Evolutionary conservation across 2,329 filamentous ascomycete species (phyloP), one percentile per base, ranked within the genome.

Genomic region (Diaporthe sp.): DNA sequence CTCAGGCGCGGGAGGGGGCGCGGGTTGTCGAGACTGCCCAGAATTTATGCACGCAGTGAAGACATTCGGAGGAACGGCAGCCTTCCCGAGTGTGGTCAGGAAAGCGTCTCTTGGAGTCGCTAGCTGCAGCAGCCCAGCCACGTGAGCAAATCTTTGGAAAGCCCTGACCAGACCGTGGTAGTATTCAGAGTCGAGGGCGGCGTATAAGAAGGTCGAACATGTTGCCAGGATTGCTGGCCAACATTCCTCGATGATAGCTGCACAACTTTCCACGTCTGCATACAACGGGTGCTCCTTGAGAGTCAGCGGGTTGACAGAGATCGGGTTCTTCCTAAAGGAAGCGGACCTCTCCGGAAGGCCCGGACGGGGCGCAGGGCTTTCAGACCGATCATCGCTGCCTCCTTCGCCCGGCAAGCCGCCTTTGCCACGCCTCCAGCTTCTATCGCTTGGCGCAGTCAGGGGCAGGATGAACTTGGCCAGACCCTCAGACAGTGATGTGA

Each of bases 221-320:
- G 95, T 97, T 1, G 97, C 96, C 67, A 99, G 90, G 53, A 98
- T 93, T 17, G 97, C 97, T 62, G 97, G 97, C 97, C 97, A 99
- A 83, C 96, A 98, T 79, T 94, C 90, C 5, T 97, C 95, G 34
- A 99, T 94, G 73, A 99, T 93, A 13, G 90, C 90, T 17, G 95
- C 95, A 79, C 95, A 96, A 2, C 92, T 91, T 80, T 92, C 91
- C 74, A 98, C 92, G 68, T 95, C 93, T 1, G 87, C 82, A 71
- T 92, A 89, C 12, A 95, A 87, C 0, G 94, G 90, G 80, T 97
- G 94, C 53, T 94, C 91, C 76, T 93, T 91, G 10, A 98, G 84
- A 1, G 89, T 88, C 4, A 99, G 86, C 2, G 97, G 97, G 82
- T 99, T 99, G 25, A 96, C 85, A 1, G 95, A 95, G 19, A 96